Conservation (phyloP, 345 rosid species). For the Acer negundo region DNA sequence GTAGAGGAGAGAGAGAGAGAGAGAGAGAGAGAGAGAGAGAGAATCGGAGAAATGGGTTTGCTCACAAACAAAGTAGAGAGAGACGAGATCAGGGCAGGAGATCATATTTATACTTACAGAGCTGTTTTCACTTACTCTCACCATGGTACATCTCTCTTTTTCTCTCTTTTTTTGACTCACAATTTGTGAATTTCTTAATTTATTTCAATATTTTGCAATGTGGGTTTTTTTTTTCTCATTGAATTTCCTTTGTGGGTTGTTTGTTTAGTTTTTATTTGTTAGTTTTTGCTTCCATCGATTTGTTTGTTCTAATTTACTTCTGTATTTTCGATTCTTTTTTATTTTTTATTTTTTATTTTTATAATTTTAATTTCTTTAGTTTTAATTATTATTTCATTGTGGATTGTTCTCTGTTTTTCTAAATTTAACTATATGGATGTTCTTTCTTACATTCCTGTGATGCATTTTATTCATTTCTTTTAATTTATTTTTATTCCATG, state of each 20-base stretch:
- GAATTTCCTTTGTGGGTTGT: conserved; percentile 4
- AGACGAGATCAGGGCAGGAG: conserved; percentile 77
- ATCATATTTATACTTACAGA: conserved; percentile 96
- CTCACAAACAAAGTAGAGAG: conserved; percentile 77
- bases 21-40: not conserved
- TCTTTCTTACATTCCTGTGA: not conserved
- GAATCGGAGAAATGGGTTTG: conserved; percentile 66
- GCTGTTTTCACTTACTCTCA: conserved; percentile 95
- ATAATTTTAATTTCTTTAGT: not conserved
- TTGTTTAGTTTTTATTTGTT: not conserved
- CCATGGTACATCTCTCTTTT: conserved; percentile 56
- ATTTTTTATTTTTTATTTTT: not conserved
- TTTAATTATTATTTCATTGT: not conserved
- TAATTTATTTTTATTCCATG: too few species aligned
- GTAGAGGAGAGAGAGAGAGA: not conserved
- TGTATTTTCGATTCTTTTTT: not conserved
- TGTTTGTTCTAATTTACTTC: not conserved
- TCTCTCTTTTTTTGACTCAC: conserved; percentile 14
- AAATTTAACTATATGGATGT: not conserved
- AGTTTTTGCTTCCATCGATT: not conserved
- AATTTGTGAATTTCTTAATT: not conserved
- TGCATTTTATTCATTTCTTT: not conserved
- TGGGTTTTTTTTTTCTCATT: conserved; percentile 7
- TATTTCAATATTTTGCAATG: conserved; percentile 21
- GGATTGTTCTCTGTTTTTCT: not conserved